A percentile compares a stretch with the other conserved stretches of the same genome.
These are phyloP conservation scores for Schwanniomyces etchellsii DNA, from an alignment of 1,139 yeast genomes.

Conservation along the genomic window DNA sequence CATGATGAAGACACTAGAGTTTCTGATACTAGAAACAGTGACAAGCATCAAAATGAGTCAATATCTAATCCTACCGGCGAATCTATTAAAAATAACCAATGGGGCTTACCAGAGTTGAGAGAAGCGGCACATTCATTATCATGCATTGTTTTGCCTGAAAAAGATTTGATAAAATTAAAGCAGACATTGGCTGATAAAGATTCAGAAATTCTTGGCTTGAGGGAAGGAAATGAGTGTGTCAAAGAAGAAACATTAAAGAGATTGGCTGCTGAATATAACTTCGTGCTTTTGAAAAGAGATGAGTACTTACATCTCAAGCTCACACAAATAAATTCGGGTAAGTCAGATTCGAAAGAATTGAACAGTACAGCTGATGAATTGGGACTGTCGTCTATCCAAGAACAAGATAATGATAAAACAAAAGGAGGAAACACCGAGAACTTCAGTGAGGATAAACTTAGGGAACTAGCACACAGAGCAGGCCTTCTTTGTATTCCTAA, in stretches of 20 bases:
- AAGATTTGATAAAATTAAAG: no score
- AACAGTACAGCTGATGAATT: neutral
- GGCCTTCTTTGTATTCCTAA: conserved; percentile 53
- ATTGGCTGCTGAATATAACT: conserved; percentile 38
- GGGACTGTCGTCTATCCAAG: neutral
- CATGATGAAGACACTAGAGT: neutral
- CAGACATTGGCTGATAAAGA: conserved; percentile 31
- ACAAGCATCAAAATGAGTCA: no score
- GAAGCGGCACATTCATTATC: no score
- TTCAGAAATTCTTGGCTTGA: conserved; percentile 21
- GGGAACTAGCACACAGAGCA: conserved; percentile 31
- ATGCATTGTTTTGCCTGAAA: no score
- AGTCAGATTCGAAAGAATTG: neutral
- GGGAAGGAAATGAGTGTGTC: conserved; percentile 10
- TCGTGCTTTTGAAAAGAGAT: conserved; percentile 21
- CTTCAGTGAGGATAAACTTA: conserved; percentile 33
- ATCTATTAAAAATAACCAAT: no score
- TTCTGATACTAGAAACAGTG: no score
- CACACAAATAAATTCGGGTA: no score
- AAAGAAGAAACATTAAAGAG: conserved; percentile 20
- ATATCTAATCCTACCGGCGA: no score
- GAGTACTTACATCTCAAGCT: conserved; percentile 28
- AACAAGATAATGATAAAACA: neutral
- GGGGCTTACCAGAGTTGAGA: no score
- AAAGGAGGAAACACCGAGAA: neutral